Base-by-base conservation (phyloP, 148 eudicot species). In the Silene uniflora region DNA sequence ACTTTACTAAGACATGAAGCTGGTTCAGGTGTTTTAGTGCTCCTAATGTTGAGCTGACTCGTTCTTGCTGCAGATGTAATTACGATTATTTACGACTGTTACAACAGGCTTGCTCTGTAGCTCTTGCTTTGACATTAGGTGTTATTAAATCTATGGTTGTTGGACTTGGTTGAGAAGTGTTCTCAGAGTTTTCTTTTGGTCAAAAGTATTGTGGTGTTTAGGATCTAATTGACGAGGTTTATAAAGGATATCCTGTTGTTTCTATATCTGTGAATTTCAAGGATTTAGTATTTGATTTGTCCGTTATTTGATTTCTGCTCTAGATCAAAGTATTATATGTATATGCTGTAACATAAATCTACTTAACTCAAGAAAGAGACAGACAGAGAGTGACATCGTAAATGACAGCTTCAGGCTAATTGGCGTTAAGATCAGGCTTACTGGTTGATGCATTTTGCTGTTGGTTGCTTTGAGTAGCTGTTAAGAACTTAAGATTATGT, bases 21-120 rank as follows among this genome's bases (percentile, higher is more conserved):
- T 54, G 49, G 64, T 70, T 44, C 68, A 75, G 78, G 72, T 75
- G 47, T 63, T 62, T 52, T 42, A 69, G 63, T 75, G 25, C 72
- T 71, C 55, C 13, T 44, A 64, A 70, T 27, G 64, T 62, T 58
- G 72, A 80, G 75, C 67, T 71, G 55, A 9, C 69, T 70, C 24
- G 64, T 75, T 52, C 18, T 49, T 62, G 52, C 67, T 62, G 61
- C 67, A 70, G 59, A 27, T 39, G 64, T 52, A 64, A 42, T 7
- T 73, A 56, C 23, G 67, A 63, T 10, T 74, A 39, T 54, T 7
- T 72, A 24, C 49, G 17, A 52, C 56, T 52, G 56, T 52, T 52
- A 52, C 14, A 61, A 52, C 14, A 61, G 52, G 62, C 16, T 56
- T 56, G 46, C 21, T 13, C 22, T 13, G 47, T 8, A 21, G 49